phyloP scores from a whole-genome alignment of 2,329 filamentous ascomycete genomes.

The Botrytis medusae region DNA sequence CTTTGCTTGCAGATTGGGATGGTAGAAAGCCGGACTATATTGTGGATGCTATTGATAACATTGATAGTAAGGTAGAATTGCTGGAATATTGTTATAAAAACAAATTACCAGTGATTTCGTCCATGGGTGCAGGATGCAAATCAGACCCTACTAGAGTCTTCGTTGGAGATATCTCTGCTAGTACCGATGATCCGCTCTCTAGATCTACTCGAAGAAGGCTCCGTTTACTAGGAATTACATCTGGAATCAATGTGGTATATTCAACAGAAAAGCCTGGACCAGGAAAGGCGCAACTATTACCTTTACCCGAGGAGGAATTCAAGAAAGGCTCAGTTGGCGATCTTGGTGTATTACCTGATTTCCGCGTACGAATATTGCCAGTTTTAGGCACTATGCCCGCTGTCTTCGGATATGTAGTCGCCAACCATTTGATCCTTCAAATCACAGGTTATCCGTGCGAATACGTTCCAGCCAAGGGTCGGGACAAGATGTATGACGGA shows the following conservation, averaged over 20 bases:
- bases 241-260: conserved; percentile 88
- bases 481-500: conserved; percentile 90
- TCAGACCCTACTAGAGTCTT: conserved; percentile 79
- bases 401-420: conserved; percentile 86
- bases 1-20: conserved; percentile 67
- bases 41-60: conserved; percentile 98
- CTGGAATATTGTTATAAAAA: conserved; percentile 83
- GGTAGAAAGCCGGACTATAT: conserved; percentile 75
- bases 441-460: conserved; percentile 83
- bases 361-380: conserved; percentile 89
- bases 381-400: conserved; percentile 97
- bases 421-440: conserved; percentile 87
- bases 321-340: conserved; percentile 82
- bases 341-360: conserved; percentile 85
- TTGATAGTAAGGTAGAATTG: conserved; percentile 90
- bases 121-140: conserved; percentile 97
- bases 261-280: conserved; percentile 87
- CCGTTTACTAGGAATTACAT: conserved; percentile 67
- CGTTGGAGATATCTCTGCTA: conserved; percentile 86
- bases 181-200: conserved; percentile 85
- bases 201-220: conserved; percentile 80
- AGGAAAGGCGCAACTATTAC: conserved; percentile 86
- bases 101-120: conserved; percentile 79
- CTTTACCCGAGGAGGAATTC: conserved; percentile 84
- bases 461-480: conserved; percentile 74